Base-by-base conservation (phyloP, 768 basidiomycete genomes). In the Pisolithus microcarpus region DNA sequence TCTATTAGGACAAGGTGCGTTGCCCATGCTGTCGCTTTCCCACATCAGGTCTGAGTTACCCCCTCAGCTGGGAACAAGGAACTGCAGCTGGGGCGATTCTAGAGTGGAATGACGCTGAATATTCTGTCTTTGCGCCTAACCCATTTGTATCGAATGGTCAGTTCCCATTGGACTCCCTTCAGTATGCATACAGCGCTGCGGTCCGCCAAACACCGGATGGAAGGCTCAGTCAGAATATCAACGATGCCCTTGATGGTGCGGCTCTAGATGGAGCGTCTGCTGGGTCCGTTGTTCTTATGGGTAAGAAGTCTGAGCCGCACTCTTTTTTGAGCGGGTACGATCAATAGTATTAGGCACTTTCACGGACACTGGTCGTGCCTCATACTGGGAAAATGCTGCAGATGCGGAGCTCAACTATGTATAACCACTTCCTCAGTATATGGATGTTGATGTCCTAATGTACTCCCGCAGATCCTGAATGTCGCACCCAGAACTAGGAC, bases 21-120 rank as follows among this genome's bases (percentile, higher is more conserved):
- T 18, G 24, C 16, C 8, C 15, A 15, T 47, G 21, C 26, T 21
- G 9, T 21, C 16, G 26, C 38, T 11, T 48, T 10, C 10, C 18
- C 13, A 11, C 24, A 21, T 42, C 16, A 21, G 15, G 16, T 13
- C n/a, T 36, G n/a, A 24, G 28, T 24, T 44, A 15, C 10, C 11
- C 23, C 15, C 31, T 30, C 37, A 65, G 64, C 39, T 65, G 64
- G 63, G 64, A 64, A 54, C 64, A 65, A 48, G 64, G 64, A 34
- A 65, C 64, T 13, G 64, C 64, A n/a, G 53, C 55, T 7, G 56
- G 48, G 4, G 58, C 55, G 11, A 52, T 65, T 15, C 49, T 65
- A 18, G 61, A 65, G 43, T 55, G 45, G 28, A 54, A 62, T 44
- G 52, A 63, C 30, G 51, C 60, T 40, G 57, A 64, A 38, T 65